Percentiles rank a stretch among this genome's conserved stretches.
phyloP scores from a whole-genome alignment of 306 rosid genomes.

The Macrotyloma uniflorum region DNA sequence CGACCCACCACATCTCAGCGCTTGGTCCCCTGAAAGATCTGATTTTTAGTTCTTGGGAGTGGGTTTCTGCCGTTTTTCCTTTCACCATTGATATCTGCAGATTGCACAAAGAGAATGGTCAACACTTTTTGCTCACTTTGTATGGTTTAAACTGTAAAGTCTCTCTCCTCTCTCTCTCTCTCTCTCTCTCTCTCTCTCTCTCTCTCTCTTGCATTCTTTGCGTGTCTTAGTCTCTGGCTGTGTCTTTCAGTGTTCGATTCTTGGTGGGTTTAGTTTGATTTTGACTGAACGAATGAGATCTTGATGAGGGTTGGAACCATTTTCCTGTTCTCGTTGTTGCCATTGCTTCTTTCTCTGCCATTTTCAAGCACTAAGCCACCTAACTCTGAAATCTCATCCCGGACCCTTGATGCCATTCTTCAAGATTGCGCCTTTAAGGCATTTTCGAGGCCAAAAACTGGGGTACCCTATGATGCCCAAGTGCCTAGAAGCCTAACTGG shows the following conservation, averaged over 20 bases:
- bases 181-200: background rate
- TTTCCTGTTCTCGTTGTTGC: constrained; percentile 38
- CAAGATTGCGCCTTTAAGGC: constrained; percentile 65
- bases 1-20: constrained; percentile 35
- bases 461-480: constrained; percentile 47
- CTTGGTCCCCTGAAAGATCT: constrained; percentile 33
- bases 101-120: constrained; percentile 27
- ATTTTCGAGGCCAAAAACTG: constrained; percentile 51
- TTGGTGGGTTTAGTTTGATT: constrained; percentile 23
- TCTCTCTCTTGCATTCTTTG: background rate
- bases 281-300: constrained; percentile 47
- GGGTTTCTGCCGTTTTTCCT: background rate
- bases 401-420: constrained; percentile 62
- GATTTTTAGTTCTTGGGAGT: constrained; percentile 21
- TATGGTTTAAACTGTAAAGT: constrained; percentile 35
- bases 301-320: constrained; percentile 51
- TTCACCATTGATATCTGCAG: constrained; percentile 17
- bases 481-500: constrained; percentile 53
- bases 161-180: background rate
- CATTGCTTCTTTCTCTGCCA: constrained; percentile 36
- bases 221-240: background rate
- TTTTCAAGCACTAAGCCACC: constrained; percentile 39
- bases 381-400: constrained; percentile 47
- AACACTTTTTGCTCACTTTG: constrained; percentile 24
- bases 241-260: constrained; percentile 22